A percentile compares a stretch with the other conserved stretches of the same genome.
These are phyloP conservation scores for Aspergillus novoparasiticus DNA, from an alignment of 2,329 filamentous ascomycete genomes.

Conservation along the genomic window DNA sequence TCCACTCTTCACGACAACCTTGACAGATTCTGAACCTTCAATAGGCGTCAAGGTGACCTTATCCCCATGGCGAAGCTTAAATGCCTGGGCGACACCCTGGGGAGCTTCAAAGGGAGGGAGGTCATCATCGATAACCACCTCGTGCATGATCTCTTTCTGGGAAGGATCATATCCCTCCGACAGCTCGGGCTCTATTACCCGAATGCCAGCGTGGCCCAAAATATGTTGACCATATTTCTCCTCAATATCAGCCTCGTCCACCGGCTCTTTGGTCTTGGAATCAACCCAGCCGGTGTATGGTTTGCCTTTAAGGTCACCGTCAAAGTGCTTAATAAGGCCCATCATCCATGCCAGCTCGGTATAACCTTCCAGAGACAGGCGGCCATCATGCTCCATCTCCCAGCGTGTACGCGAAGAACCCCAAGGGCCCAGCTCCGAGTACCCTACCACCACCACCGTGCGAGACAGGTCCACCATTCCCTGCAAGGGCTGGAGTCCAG, in stretches of 20 bases:
- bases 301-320: slow-evolving; percentile 96
- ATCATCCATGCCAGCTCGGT: slow-evolving; percentile 99
- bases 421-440: slow-evolving; percentile 83
- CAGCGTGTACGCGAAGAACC: slow-evolving; percentile 96
- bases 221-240: slow-evolving; percentile 96
- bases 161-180: slow-evolving; percentile 97
- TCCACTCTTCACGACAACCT: slow-evolving; percentile 91
- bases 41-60: slow-evolving; percentile 98
- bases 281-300: slow-evolving; percentile 96
- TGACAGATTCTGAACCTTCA: slow-evolving; percentile 89
- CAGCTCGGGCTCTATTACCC: slow-evolving; percentile 94
- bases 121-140: slow-evolving; percentile 96
- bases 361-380: slow-evolving; percentile 96
- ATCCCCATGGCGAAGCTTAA: slow-evolving; percentile 93
- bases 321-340: slow-evolving; percentile 99
- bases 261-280: slow-evolving; percentile 87
- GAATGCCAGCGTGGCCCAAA: slow-evolving; percentile 94
- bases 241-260: slow-evolving; percentile 98
- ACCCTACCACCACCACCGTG: slow-evolving; percentile 64
- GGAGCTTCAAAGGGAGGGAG: slow-evolving; percentile 95
- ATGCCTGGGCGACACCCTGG: slow-evolving; percentile 96
- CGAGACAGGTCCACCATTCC: background rate
- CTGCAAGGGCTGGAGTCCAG: background rate
- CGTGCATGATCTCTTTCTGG: slow-evolving; percentile 97
- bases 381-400: slow-evolving; percentile 98